A percentile compares a stretch with the other conserved stretches of the same genome.
Conservation (phyloP, 495 filamentous ascomycete species). For the Collariella sp. region DNA sequence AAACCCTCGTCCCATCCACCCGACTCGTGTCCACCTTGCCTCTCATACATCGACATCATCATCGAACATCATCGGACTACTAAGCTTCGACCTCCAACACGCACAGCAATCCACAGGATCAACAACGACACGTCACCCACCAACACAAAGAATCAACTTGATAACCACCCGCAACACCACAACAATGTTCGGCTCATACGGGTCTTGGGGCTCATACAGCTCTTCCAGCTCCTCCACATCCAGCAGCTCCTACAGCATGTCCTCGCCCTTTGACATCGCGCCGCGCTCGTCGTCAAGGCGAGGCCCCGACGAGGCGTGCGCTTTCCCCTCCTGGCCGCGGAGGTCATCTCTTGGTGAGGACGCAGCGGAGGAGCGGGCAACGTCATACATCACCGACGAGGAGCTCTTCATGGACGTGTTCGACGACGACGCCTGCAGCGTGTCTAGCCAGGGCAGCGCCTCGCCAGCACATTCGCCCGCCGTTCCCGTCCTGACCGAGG, state of each 20-base stretch:
- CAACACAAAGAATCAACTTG: too few relatives aligned
- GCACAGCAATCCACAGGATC: not conserved
- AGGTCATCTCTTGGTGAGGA: slow-evolving; percentile 36
- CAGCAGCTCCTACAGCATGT: slow-evolving; percentile 22
- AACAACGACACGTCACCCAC: not conserved
- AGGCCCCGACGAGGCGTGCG: slow-evolving; percentile 35
- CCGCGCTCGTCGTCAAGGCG: slow-evolving; percentile 33
- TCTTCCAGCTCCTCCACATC: slow-evolving; percentile 27
- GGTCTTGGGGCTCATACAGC: slow-evolving; percentile 32
- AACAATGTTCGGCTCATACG: slow-evolving; percentile 41
- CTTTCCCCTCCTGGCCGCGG: slow-evolving; percentile 45
- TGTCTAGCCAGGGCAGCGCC: slow-evolving; percentile 38
- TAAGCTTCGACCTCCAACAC: not conserved
- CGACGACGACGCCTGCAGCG: slow-evolving; percentile 38
- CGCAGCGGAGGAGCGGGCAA: slow-evolving; percentile 33
- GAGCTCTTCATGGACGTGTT: slow-evolving; percentile 34
- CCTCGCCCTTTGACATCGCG: slow-evolving; percentile 47
- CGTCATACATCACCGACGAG: slow-evolving; percentile 44
- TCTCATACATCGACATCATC: slow-evolving; percentile 5
- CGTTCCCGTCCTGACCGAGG: slow-evolving; percentile 24
- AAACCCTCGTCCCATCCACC: slow-evolving; percentile 7
- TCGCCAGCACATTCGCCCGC: slow-evolving; percentile 30
- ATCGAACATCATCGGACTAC: slow-evolving; percentile 8
- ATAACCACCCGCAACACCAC: not conserved
- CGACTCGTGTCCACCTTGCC: not conserved